These are phyloP conservation scores for Phytophthora rubi DNA, from an alignment of 352 stramenopile genomes.

Conservation along the genomic window DNA sequence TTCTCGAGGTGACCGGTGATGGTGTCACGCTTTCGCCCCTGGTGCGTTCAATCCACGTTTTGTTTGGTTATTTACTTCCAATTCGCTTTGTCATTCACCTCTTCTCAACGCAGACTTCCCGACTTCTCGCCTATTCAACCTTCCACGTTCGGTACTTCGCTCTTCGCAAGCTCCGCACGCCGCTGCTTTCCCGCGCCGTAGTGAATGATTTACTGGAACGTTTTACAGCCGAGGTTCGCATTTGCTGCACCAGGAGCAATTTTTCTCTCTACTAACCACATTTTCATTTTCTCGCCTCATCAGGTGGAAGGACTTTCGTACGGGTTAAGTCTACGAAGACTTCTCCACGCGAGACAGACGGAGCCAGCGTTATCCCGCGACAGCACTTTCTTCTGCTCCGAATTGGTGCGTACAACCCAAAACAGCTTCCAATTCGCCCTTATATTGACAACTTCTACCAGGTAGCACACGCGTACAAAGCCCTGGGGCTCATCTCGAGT, in stretches of 20 bases:
- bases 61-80: neutral
- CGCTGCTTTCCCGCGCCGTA: slow-evolving; percentile 50
- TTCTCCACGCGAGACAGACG: slow-evolving; percentile 42
- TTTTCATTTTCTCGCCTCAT: neutral
- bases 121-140: slow-evolving; percentile 33
- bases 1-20: slow-evolving; percentile 71
- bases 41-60: slow-evolving; percentile 27
- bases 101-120: slow-evolving; percentile 14
- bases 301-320: slow-evolving; percentile 60
- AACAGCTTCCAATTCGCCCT: neutral
- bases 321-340: slow-evolving; percentile 55
- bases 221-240: slow-evolving; percentile 46
- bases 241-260: neutral
- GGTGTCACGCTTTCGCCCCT: slow-evolving; percentile 61
- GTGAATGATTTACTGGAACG: slow-evolving; percentile 53
- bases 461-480: slow-evolving; percentile 64
- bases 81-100: neutral
- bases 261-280: neutral
- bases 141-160: slow-evolving; percentile 61
- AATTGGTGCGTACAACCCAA: slow-evolving; percentile 46
- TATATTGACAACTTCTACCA: slow-evolving; percentile 10
- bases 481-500: slow-evolving; percentile 51
- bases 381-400: slow-evolving; percentile 69
- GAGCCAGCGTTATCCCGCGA: slow-evolving; percentile 5
- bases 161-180: slow-evolving; percentile 57